Evolutionary conservation across 116 monocot species (phyloP).

Genomic region (Dioscorea cayenensis): DNA sequence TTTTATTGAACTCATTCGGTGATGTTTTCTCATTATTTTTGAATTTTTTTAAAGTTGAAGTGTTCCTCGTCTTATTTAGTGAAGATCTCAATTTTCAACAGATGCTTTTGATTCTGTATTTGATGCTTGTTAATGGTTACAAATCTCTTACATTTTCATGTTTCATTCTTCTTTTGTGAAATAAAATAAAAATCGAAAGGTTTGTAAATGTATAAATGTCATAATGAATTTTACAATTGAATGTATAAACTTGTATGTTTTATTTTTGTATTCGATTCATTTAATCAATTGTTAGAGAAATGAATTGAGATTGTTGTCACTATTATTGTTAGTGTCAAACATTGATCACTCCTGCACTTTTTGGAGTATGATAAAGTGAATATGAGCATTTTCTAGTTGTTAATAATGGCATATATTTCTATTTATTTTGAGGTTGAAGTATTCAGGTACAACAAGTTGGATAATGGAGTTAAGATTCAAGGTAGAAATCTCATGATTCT

Average conservation of each 20-base stretch:
- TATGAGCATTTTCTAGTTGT: neutral
- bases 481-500: constrained; percentile 25
- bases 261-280: too few species aligned
- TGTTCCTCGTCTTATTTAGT: too few species aligned
- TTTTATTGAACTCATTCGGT: too few species aligned
- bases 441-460: constrained; percentile 56
- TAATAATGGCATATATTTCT: neutral
- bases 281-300: too few species aligned
- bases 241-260: too few species aligned
- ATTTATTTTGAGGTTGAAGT: constrained; percentile 30
- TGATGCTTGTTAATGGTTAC: neutral
- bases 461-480: constrained; percentile 73
- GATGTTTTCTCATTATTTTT: too few species aligned
- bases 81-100: too few species aligned
- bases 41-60: too few species aligned
- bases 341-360: neutral
- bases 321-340: too few species aligned
- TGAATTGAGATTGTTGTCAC: too few species aligned
- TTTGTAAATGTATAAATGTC: neutral
- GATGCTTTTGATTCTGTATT: neutral
- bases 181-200: neutral
- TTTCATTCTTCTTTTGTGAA: too few species aligned
- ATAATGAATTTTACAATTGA: neutral
- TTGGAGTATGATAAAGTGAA: neutral
- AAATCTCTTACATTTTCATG: neutral